These are phyloP conservation scores for Asterophora parasitica DNA, from an alignment of 768 basidiomycete genomes.

Conservation along the genomic window DNA sequence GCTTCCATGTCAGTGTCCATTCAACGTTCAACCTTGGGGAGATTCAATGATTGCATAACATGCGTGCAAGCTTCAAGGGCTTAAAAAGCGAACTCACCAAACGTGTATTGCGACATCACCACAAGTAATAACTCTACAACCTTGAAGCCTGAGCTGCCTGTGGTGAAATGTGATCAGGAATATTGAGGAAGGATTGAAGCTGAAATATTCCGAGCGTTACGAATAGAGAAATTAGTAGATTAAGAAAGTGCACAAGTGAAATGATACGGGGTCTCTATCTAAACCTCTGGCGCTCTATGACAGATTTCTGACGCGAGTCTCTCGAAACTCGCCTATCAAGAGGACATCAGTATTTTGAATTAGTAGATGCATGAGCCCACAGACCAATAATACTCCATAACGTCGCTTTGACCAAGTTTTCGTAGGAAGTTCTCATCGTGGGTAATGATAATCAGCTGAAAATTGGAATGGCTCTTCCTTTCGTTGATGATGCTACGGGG, in stretches of 20 bases:
- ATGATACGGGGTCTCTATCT: conserved; percentile 30
- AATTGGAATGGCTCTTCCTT: conserved; percentile 82
- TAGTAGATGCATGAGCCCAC: conserved; percentile 18
- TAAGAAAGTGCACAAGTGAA: conserved; percentile 7
- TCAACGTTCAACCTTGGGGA: too few relatives aligned
- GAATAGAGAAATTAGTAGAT: conserved; percentile 10
- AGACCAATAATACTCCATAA: conserved; percentile 95
- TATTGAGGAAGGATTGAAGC: too few relatives aligned
- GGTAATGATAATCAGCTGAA: conserved; percentile 96
- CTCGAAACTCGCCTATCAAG: conserved; percentile 72
- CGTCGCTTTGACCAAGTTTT: conserved; percentile 83
- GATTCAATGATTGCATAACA: neutral
- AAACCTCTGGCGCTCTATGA: conserved; percentile 68
- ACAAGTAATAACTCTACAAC: neutral
- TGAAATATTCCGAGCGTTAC: too few relatives aligned
- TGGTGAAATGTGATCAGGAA: neutral
- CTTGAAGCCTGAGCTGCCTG: neutral
- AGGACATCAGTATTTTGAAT: neutral
- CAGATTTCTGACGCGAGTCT: conserved; percentile 68
- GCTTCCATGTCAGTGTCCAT: too few relatives aligned
- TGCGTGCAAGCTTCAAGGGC: neutral
- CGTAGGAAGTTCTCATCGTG: conserved; percentile 95
- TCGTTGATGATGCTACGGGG: conserved; percentile 83
- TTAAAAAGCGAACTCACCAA: neutral
- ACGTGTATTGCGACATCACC: neutral